Percentiles rank a stretch among this genome's conserved stretches.
Evolutionary conservation across 164 flowering plant genomes (phyloP).

Genomic region (Saururus chinensis): DNA sequence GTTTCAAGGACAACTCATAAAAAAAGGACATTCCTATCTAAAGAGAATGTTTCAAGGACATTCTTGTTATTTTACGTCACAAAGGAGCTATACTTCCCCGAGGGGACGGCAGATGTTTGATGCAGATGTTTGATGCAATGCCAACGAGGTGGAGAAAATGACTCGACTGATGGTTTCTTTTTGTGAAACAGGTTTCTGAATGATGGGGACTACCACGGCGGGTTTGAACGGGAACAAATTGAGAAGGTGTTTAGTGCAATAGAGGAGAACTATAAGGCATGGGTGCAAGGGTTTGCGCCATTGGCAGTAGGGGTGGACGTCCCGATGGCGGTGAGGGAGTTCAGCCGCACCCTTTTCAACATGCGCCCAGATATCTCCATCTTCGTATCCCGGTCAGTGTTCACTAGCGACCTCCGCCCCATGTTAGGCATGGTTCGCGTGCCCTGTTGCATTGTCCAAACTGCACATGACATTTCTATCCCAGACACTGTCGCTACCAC

Average conservation of each 20-base stretch:
- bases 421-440: conserved; percentile 53
- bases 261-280: conserved; percentile 80
- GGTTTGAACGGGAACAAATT: conserved; percentile 72
- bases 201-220: conserved; percentile 82
- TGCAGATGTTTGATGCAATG: too few relatives aligned
- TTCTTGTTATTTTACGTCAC: too few relatives aligned
- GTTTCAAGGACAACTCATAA: too few relatives aligned
- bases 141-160: neutral
- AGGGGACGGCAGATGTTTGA: too few relatives aligned
- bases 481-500: conserved; percentile 66
- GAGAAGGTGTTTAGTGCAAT: conserved; percentile 75
- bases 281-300: conserved; percentile 91
- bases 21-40: too few relatives aligned
- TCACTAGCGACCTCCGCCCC: conserved; percentile 65
- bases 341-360: conserved; percentile 89
- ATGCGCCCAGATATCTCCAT: conserved; percentile 91
- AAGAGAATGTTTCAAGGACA: too few relatives aligned
- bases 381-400: conserved; percentile 56
- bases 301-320: conserved; percentile 94
- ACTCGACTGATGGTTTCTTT: too few relatives aligned
- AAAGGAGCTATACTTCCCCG: too few relatives aligned
- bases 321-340: conserved; percentile 82
- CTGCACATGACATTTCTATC: conserved; percentile 65
- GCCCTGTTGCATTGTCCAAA: conserved; percentile 84
- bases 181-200: conserved; percentile 45